Conservation (phyloP, 1,284 basidiomycete species). For the Tetrapyrgos nigripes region DNA sequence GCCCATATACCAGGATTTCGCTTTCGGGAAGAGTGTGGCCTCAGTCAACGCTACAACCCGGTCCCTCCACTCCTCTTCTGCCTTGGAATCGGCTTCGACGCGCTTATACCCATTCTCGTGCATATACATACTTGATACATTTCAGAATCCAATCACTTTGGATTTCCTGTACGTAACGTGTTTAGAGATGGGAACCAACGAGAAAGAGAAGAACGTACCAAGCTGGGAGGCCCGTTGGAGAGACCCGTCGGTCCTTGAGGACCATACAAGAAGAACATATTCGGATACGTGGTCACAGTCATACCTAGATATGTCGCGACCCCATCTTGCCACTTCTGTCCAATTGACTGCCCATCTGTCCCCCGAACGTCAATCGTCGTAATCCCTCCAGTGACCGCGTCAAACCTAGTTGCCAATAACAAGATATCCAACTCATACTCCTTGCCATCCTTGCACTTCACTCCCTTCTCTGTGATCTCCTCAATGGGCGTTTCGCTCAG, state of each 20-base stretch:
- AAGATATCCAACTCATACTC: slow-evolving; percentile 30
- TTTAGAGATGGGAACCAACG: not conserved
- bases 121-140: slow-evolving; percentile 23
- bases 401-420: slow-evolving; percentile 32
- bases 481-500: slow-evolving; percentile 26
- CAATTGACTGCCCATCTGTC: slow-evolving; percentile 21
- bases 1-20: slow-evolving; percentile 14
- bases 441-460: slow-evolving; percentile 25
- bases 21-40: slow-evolving; percentile 5
- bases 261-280: slow-evolving; percentile 33
- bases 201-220: slow-evolving; percentile 16
- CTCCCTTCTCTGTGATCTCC: slow-evolving; percentile 23
- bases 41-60: slow-evolving; percentile 14
- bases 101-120: slow-evolving; percentile 18
- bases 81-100: slow-evolving; percentile 22
- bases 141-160: slow-evolving; percentile 28
- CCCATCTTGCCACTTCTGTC: slow-evolving; percentile 28
- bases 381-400: slow-evolving; percentile 30
- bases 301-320: slow-evolving; percentile 29
- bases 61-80: slow-evolving; percentile 24
- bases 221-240: slow-evolving; percentile 26
- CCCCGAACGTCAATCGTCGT: slow-evolving; percentile 29
- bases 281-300: slow-evolving; percentile 23
- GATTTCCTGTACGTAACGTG: slow-evolving; percentile 16
- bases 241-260: slow-evolving; percentile 29